Evolutionary conservation across 192 early-diverging fungal species (phyloP), one percentile per base, ranked within the genome.

Genomic region (Pilobolus umbonatus): DNA sequence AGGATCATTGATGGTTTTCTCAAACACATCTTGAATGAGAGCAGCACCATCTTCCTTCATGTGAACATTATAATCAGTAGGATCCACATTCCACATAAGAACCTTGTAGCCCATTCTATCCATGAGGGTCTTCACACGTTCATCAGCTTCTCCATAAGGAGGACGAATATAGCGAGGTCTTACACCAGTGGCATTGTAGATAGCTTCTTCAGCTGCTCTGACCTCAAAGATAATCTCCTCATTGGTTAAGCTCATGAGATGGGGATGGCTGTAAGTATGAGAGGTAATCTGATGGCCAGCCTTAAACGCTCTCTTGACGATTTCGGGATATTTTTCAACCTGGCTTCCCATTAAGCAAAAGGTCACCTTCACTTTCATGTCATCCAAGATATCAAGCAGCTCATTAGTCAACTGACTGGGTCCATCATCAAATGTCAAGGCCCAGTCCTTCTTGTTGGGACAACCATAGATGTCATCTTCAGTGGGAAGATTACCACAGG

Each of bases 331-430:
- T 25, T 70, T 50, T 44, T 78, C 64, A 29, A 80, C 64, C 54
- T 77, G 67, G 25, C 67, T 44, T 9, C 87, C 87, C 39, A 79
- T 74, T 15, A 89, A 79, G 60, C 81, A 87, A 67, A 89, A 89
- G 2, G 87, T 87, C 0, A 76, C 86, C 61, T 85, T 87, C 39
- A 86, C 59, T 40, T 75, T 58, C 15, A 65, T 58, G 42, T 67
- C 32, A 17, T 79, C 67, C 4, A 89, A 67, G 0, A 67, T 54
- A 56, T 82, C 77, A 7, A 88, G 63, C 14, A 90, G 45, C 9
- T 50, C 61, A 17, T 62, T 52, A 1, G 86, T 88, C 59, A 67
- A 73, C 9, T 50, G 26, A 26, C 80, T 71, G 11, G 81, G 82
- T 48, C 80, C 80, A 45, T 81, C 79, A 53, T 81, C 79, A 44